Evolutionary conservation across 108 stramenopile genomes (phyloP).

Genomic region (Mayamaea pseudoterrestris): DNA sequence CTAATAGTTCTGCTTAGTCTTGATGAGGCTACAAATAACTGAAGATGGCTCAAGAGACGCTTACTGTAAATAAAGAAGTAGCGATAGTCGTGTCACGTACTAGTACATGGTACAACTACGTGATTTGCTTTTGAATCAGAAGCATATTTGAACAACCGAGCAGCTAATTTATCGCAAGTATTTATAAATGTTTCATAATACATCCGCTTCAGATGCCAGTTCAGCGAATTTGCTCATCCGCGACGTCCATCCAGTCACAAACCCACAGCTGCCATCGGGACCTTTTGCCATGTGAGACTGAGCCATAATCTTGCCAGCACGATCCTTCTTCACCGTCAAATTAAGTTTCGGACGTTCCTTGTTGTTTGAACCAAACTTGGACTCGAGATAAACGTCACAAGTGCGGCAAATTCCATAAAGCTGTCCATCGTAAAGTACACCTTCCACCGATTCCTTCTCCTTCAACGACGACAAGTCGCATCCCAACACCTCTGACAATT

Average conservation of each 20-base stretch:
- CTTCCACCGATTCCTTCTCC: conserved; percentile 59
- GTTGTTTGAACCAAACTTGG: conserved; percentile 27
- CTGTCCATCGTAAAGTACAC: conserved; percentile 56
- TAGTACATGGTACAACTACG: too few species aligned
- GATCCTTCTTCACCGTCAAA: conserved; percentile 67
- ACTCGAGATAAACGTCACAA: conserved; percentile 54
- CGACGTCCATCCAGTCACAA: conserved; percentile 44
- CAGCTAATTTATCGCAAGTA: too few species aligned
- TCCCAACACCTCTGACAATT: conserved; percentile 56
- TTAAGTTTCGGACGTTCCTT: conserved; percentile 66
- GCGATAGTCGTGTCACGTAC: too few species aligned
- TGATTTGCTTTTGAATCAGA: too few species aligned
- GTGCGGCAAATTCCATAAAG: conserved; percentile 70
- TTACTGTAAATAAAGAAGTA: too few species aligned
- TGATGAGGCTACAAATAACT: too few species aligned
- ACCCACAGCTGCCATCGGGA: conserved; percentile 57
- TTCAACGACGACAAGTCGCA: conserved; percentile 46
- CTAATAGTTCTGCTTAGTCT: too few species aligned
- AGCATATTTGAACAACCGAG: too few species aligned
- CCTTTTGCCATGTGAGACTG: conserved; percentile 76
- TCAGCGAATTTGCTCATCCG: conserved; percentile 21
- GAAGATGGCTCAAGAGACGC: too few species aligned
- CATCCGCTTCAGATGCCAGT: too few species aligned
- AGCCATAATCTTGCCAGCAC: conserved; percentile 76
- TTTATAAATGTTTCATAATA: too few species aligned